Conservation (phyloP, 169 alveolate genomes). For the Plasmodium gallinaceum region DNA sequence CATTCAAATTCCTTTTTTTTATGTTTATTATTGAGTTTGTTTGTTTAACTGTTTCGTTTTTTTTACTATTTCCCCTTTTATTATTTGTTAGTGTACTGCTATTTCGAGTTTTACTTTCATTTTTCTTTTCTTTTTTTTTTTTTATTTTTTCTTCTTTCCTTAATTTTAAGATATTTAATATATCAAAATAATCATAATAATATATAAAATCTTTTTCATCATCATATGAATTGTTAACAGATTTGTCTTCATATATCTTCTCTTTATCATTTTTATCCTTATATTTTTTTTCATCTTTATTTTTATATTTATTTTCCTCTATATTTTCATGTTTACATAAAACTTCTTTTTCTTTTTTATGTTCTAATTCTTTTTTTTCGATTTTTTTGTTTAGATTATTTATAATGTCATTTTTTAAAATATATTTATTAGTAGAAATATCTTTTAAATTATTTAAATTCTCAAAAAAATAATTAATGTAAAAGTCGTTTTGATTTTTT, state of each 20-base stretch:
- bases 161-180: conserved; percentile 8
- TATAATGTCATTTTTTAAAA: background rate
- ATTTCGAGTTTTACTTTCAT: background rate
- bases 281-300: background rate
- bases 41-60: background rate
- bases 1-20: background rate
- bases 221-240: background rate
- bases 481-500: conserved; percentile 44
- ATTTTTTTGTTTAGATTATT: background rate
- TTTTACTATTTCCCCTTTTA: background rate
- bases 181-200: conserved; percentile 43
- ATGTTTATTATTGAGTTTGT: background rate
- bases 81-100: background rate
- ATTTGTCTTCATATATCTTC: background rate
- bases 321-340: background rate
- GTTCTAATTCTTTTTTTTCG: background rate
- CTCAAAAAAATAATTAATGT: conserved; percentile 50
- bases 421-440: conserved; percentile 11
- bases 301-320: background rate
- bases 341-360: background rate
- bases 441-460: conserved; percentile 16
- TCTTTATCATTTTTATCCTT: background rate
- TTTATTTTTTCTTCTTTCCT: conserved; percentile 11
- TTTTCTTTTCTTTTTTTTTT: conserved; percentile 4
- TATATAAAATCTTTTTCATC: conserved; percentile 10